Evolutionary conservation across 148 eudicot species (phyloP).

Genomic region (Cornus suecica): DNA sequence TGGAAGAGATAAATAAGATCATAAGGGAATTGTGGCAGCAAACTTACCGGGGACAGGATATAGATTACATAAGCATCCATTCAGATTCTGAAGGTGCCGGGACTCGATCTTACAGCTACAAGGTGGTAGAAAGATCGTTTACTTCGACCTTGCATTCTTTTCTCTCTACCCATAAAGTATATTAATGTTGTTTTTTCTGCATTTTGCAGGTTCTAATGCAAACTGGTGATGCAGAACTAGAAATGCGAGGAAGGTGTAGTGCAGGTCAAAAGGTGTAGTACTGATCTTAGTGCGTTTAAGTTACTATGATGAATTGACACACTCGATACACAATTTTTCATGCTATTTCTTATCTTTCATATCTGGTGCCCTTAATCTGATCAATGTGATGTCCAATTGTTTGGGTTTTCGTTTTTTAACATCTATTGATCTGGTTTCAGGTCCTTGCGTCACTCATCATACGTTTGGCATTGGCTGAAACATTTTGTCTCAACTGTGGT

Average conservation of each 20-base stretch:
- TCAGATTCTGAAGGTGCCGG: conserved; percentile 96
- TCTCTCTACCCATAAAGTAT: neutral
- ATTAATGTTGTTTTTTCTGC: conserved; percentile 11
- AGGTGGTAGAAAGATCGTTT: conserved; percentile 38
- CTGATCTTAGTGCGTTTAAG: too few species aligned
- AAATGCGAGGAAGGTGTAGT: conserved; percentile 99
- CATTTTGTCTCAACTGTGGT: conserved; percentile 97
- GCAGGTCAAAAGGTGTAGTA: conserved; percentile 88
- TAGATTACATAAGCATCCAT: conserved; percentile 91
- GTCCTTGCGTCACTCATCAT: conserved; percentile 97
- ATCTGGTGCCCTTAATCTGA: neutral
- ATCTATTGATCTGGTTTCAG: conserved; percentile 29
- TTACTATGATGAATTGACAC: neutral
- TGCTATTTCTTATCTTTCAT: too few species aligned
- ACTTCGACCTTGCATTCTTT: neutral
- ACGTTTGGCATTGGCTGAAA: conserved; percentile 94
- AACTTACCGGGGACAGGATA: conserved; percentile 99
- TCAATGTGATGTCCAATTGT: neutral
- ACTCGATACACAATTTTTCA: too few species aligned
- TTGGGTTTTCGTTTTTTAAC: conserved; percentile 4
- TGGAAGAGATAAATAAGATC: conserved; percentile 98
- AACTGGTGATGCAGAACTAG: conserved; percentile 92
- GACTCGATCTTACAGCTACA: conserved; percentile 96
- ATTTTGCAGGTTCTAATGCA: conserved; percentile 80
- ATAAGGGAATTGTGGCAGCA: conserved; percentile 99